These are phyloP conservation scores for Sporisorium scitamineum DNA, from an alignment of 1,284 basidiomycete species.

Conservation along the genomic window DNA sequence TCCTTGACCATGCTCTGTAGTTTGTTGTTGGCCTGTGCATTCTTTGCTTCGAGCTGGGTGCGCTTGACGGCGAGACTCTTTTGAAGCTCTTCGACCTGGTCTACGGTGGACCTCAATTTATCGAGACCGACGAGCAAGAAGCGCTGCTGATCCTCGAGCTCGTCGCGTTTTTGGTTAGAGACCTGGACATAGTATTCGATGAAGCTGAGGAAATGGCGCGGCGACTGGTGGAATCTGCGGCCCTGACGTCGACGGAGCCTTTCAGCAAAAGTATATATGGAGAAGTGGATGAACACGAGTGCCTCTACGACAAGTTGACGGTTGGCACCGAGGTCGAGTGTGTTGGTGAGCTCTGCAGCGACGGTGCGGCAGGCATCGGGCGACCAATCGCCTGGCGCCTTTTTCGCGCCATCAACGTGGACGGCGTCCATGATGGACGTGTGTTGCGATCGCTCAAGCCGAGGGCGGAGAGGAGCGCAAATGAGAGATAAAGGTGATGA, in stretches of 20 bases:
- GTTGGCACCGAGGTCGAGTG: slow-evolving; percentile 64
- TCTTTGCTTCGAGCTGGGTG: slow-evolving; percentile 90
- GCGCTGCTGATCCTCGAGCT: slow-evolving; percentile 97
- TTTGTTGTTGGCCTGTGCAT: slow-evolving; percentile 95
- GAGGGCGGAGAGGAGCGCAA: neutral
- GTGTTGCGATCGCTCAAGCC: neutral
- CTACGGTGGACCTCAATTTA: slow-evolving; percentile 94
- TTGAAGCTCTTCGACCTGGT: slow-evolving; percentile 79
- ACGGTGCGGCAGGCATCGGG: slow-evolving; percentile 68
- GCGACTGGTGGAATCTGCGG: slow-evolving; percentile 95
- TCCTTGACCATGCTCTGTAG: slow-evolving; percentile 97
- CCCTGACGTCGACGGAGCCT: slow-evolving; percentile 90
- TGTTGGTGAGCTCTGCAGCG: slow-evolving; percentile 61
- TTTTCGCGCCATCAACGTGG: slow-evolving; percentile 46
- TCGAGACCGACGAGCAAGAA: slow-evolving; percentile 98
- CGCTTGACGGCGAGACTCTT: slow-evolving; percentile 95
- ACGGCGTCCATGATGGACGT: slow-evolving; percentile 44
- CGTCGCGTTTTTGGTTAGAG: slow-evolving; percentile 96
- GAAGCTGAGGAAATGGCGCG: slow-evolving; percentile 97
- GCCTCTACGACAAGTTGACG: slow-evolving; percentile 81
- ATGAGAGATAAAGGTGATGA: neutral
- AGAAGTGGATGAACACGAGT: slow-evolving; percentile 91
- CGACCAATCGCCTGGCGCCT: slow-evolving; percentile 68
- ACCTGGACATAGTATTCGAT: slow-evolving; percentile 98
- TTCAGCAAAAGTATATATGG: slow-evolving; percentile 88